These are phyloP conservation scores for Naganishia sp. DNA, from an alignment of 1,284 basidiomycete species.

Conservation along the genomic window DNA sequence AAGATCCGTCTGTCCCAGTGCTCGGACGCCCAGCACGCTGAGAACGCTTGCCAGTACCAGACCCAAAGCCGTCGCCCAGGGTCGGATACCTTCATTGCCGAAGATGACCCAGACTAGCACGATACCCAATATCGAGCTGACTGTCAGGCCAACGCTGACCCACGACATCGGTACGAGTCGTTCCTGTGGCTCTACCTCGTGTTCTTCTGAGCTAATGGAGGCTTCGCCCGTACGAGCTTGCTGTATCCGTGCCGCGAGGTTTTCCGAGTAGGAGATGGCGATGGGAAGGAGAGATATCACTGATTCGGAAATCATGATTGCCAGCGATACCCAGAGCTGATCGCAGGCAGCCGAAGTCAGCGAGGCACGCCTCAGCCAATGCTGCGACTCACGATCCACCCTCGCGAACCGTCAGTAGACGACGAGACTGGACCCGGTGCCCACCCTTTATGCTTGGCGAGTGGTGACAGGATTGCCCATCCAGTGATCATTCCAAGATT, in stretches of 20 bases:
- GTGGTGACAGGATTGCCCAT: conserved; percentile 86
- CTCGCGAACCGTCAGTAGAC: conserved; percentile 78
- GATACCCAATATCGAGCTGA: conserved; percentile 70
- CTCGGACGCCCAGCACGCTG: conserved; percentile 85
- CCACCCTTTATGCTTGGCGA: conserved; percentile 81
- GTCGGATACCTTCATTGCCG: conserved; percentile 83
- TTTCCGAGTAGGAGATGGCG: conserved; percentile 59
- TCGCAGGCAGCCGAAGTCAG: too few species aligned
- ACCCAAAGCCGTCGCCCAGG: conserved; percentile 87
- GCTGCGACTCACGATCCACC: conserved; percentile 67
- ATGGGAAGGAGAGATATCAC: conserved; percentile 80
- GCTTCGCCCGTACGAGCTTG: not conserved
- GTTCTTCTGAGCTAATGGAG: conserved; percentile 55
- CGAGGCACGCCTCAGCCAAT: not conserved
- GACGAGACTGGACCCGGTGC: conserved; percentile 84
- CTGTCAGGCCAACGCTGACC: conserved; percentile 69
- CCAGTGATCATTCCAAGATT: conserved; percentile 92
- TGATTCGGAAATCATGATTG: conserved; percentile 89
- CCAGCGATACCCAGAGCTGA: conserved; percentile 82
- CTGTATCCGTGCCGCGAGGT: conserved; percentile 44
- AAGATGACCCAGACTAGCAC: conserved; percentile 83
- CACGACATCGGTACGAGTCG: conserved; percentile 77
- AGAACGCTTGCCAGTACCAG: conserved; percentile 79
- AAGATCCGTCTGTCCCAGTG: conserved; percentile 87
- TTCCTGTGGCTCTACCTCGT: conserved; percentile 75